phyloP scores from a whole-genome alignment of 2,329 filamentous ascomycete species.

The Colletotrichum spaethianum region DNA sequence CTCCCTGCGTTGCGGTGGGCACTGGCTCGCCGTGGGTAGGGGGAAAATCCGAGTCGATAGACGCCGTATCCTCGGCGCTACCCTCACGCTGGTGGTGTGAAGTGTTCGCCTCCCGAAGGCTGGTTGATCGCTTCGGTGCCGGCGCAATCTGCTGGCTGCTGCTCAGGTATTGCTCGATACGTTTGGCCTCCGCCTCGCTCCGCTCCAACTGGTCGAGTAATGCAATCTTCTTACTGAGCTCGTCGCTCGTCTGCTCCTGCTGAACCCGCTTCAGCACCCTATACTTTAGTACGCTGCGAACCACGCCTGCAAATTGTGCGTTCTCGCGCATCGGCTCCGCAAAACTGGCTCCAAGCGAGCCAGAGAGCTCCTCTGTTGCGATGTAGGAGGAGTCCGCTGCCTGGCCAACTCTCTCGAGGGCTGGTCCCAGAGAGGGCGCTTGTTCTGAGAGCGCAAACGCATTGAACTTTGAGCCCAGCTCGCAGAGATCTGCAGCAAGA shows the following conservation, averaged over 20 bases:
- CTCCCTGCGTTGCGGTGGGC: constrained; percentile 82
- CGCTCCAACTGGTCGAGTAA: constrained; percentile 91
- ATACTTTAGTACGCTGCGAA: constrained; percentile 89
- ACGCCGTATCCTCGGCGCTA: constrained; percentile 82
- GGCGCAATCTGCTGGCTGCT: constrained; percentile 75
- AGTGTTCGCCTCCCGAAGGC: constrained; percentile 63
- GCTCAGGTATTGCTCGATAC: constrained; percentile 93
- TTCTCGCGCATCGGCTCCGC: constrained; percentile 98
- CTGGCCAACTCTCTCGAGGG: constrained; percentile 94
- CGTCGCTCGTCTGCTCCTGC: constrained; percentile 96
- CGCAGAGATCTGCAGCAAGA: constrained; percentile 88
- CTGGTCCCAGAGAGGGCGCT: constrained; percentile 87
- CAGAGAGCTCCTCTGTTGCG: constrained; percentile 91
- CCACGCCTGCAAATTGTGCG: constrained; percentile 96
- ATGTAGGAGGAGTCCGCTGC: constrained; percentile 97
- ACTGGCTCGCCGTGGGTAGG: constrained; percentile 85
- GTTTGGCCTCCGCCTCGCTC: constrained; percentile 91
- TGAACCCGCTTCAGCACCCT: constrained; percentile 94
- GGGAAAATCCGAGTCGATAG: constrained; percentile 96
- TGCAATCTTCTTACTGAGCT: constrained; percentile 87
- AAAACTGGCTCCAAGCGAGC: constrained; percentile 90
- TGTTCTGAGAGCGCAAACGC: constrained; percentile 96
- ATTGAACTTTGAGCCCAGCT: constrained; percentile 96
- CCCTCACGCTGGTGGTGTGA: constrained; percentile 68
- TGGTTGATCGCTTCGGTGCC: constrained; percentile 76